Conservation (phyloP, 495 filamentous ascomycete genomes). For the Sordaria brevicollis region DNA sequence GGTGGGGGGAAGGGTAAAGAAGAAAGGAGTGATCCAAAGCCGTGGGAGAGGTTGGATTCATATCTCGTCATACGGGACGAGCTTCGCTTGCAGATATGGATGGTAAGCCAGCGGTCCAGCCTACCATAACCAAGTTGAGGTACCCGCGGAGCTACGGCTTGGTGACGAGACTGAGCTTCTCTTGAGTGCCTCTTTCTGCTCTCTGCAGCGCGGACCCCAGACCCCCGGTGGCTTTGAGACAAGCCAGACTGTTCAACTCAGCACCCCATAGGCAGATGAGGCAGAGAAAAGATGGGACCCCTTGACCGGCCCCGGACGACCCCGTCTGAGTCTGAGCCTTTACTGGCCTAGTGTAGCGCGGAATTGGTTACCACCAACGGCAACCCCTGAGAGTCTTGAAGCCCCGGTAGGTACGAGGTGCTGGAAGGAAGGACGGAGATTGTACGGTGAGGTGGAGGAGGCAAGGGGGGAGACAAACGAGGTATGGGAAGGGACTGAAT, state of each 20-base stretch:
- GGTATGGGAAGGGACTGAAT: neutral
- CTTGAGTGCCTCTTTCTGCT: neutral
- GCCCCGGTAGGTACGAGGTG: neutral
- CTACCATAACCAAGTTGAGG: neutral
- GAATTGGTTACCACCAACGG: neutral
- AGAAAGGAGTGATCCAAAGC: constrained; percentile 14
- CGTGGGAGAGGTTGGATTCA: constrained; percentile 23
- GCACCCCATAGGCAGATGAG: neutral
- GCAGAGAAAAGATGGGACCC: neutral
- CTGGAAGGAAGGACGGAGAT: neutral
- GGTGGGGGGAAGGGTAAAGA: constrained; percentile 4
- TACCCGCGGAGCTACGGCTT: neutral
- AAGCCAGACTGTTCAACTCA: neutral
- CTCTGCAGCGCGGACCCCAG: neutral
- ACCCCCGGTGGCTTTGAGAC: neutral
- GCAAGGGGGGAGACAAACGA: neutral
- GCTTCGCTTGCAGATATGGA: constrained; percentile 6
- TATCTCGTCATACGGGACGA: constrained; percentile 16
- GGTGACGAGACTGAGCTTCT: neutral
- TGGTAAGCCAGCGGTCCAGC: neutral
- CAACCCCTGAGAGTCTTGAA: neutral
- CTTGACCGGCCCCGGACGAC: neutral
- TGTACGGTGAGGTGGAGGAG: neutral
- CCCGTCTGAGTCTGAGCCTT: neutral
- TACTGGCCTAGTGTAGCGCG: neutral